Evolutionary conservation across 2,329 filamentous ascomycete genomes (phyloP).

Genomic region (Monilinia laxa): DNA sequence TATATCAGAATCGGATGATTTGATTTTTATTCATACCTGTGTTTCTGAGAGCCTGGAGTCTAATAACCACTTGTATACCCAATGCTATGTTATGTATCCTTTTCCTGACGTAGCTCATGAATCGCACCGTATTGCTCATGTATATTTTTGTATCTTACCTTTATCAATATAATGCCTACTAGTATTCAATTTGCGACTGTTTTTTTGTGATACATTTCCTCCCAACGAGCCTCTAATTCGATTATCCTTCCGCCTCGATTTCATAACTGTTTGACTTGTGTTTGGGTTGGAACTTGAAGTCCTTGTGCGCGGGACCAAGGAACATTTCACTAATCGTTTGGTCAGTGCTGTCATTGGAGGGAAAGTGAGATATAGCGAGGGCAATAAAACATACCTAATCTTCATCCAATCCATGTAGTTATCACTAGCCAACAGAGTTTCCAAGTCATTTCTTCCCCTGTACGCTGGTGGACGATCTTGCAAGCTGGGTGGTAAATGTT

Average conservation of each 20-base stretch:
- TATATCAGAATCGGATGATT: background rate
- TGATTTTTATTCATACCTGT: background rate
- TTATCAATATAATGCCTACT: background rate
- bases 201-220: background rate
- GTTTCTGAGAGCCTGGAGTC: background rate
- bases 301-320: constrained; percentile 82
- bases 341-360: background rate
- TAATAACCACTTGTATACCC: background rate
- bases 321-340: constrained; percentile 79
- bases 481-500: constrained; percentile 81
- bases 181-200: background rate
- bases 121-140: background rate
- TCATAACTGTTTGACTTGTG: constrained; percentile 94
- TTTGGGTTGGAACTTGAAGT: constrained; percentile 95
- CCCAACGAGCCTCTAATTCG: background rate
- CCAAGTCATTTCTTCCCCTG: constrained; percentile 80
- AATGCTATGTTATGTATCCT: background rate
- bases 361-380: background rate
- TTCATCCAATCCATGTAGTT: constrained; percentile 99
- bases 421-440: constrained; percentile 85
- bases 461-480: constrained; percentile 88
- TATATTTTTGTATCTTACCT: background rate
- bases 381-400: constrained; percentile 68
- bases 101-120: background rate
- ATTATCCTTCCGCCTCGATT: constrained; percentile 69